Base-by-base conservation (phyloP, 2,329 filamentous ascomycete genomes). In the Aspergillus clavatus region DNA sequence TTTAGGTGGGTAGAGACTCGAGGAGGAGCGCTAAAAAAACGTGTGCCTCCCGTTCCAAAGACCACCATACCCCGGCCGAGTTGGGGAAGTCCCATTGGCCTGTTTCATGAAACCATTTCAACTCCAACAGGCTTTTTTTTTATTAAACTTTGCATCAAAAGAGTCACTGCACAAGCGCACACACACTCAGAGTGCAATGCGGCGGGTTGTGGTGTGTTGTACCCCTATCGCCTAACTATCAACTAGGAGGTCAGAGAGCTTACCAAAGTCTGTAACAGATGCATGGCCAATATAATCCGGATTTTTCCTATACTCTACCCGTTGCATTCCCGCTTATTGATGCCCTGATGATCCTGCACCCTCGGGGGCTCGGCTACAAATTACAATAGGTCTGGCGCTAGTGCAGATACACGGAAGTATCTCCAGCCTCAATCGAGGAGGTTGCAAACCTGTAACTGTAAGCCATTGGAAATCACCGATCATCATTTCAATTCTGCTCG, bases 341-440 rank as follows among this genome's bases (percentile, higher is more conserved):
- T 8, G 11, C 29, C 14, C 7, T 18, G n/a, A 10, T 33, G n/a
- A 16, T 5, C 7, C 14, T 4, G 14, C n/a, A 4, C n/a, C 18
- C 14, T 16, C 11, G 7, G 46, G 51, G 42, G 43, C 47, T 55
- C 52, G 50, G 52, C 47, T 51, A 53, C 47, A 24, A 24, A 8
- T 24, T 51, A 53, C 47, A 56, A 46, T 35, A 48, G 50, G 46
- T 52, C 50, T 50, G 40, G 43, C 45, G 40, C 47, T 57, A 54
- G 54, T 58, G 55, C 52, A 58, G 55, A 58, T 58, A 52, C 44
- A 56, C 48, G 48, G 50, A 56, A 48, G 50, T n/a, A n/a, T 48
- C 48, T 48, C 42, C 38, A 50, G 46, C 42, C 47, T 50, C 42
- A 48, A 45, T 43, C 43, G 39, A 40, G 45, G 26, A 24, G n/a